Evolutionary conservation across 768 basidiomycete species (phyloP).

Genomic region (Pisolithus marmoratus): DNA sequence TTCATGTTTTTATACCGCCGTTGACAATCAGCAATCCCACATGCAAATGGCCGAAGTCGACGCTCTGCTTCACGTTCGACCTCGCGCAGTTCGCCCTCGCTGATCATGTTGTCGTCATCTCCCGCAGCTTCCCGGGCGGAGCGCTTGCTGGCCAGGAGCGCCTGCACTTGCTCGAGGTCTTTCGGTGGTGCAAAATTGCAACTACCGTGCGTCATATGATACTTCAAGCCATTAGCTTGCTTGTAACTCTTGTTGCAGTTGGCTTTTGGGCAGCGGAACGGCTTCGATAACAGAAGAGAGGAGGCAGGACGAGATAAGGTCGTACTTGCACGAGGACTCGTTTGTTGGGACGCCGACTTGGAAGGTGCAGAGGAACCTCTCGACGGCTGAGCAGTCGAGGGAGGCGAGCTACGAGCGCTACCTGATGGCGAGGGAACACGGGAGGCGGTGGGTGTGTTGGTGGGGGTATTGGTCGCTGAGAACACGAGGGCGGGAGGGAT

Average conservation of each 20-base stretch:
- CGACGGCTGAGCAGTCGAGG: slow-evolving; percentile 12
- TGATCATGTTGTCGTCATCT: slow-evolving; percentile 39
- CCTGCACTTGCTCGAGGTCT: slow-evolving; percentile 72
- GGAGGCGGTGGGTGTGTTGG: slow-evolving; percentile 44
- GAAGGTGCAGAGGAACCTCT: slow-evolving; percentile 19
- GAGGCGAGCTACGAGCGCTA: slow-evolving; percentile 15
- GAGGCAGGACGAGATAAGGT: slow-evolving; percentile 47
- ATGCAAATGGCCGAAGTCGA: slow-evolving; percentile 78
- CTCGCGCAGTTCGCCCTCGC: slow-evolving; percentile 60
- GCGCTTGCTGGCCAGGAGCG: slow-evolving; percentile 50
- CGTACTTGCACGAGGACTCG: slow-evolving; percentile 34
- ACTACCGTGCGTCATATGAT: slow-evolving; percentile 88
- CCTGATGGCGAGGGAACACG: slow-evolving; percentile 31
- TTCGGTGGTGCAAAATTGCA: slow-evolving; percentile 93
- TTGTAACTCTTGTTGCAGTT: slow-evolving; percentile 97
- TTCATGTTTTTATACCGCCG: slow-evolving; percentile 99
- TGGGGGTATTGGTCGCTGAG: slow-evolving; percentile 40
- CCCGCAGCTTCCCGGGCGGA: slow-evolving; percentile 36
- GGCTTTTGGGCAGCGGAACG: slow-evolving; percentile 89
- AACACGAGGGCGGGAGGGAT: slow-evolving; percentile 66
- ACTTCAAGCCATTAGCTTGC: slow-evolving; percentile 92
- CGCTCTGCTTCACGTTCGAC: slow-evolving; percentile 84
- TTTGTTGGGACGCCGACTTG: slow-evolving; percentile 17
- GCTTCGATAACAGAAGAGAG: slow-evolving; percentile 70
- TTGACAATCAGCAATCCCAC: slow-evolving; percentile 80